phyloP scores from a whole-genome alignment of 345 rosid genomes.

The Linum lewisii region DNA sequence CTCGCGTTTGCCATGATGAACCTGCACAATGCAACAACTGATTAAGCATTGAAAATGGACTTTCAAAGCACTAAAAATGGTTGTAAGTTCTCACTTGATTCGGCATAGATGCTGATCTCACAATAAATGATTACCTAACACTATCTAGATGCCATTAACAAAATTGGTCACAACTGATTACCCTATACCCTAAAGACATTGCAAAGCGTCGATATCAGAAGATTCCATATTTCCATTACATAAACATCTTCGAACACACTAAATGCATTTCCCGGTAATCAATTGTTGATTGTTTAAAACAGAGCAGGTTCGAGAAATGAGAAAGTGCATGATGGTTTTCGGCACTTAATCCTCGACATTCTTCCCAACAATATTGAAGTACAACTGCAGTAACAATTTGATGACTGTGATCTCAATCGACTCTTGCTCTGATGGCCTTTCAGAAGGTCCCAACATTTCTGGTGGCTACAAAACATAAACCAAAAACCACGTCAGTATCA shows the following conservation, averaged over 20 bases:
- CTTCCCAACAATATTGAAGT: slow-evolving; percentile 91
- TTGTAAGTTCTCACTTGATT: background rate
- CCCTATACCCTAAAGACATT: no score
- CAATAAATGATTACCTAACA: background rate
- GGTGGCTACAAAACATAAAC: slow-evolving; percentile 60
- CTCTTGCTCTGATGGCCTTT: slow-evolving; percentile 79
- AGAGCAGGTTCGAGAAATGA: slow-evolving; percentile 5
- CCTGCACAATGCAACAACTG: slow-evolving; percentile 36
- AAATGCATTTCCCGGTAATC: no score
- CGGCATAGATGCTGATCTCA: background rate
- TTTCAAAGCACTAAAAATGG: background rate
- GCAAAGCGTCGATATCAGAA: no score
- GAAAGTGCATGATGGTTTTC: slow-evolving; percentile 96
- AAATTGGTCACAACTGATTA: no score
- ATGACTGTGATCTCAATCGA: slow-evolving; percentile 62
- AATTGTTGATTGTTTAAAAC: no score
- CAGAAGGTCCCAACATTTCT: slow-evolving; percentile 67
- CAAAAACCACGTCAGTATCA: background rate
- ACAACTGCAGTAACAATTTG: slow-evolving; percentile 77
- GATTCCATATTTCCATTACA: no score
- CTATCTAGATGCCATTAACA: no score
- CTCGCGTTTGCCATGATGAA: slow-evolving; percentile 91
- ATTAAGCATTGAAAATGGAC: background rate
- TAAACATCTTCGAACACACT: no score
- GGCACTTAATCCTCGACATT: slow-evolving; percentile 84